A percentile compares a stretch with the other conserved stretches of the same genome.
Conservation (phyloP, 192 early-diverging fungal genomes). For the Borealophlyctis nickersoniae region DNA sequence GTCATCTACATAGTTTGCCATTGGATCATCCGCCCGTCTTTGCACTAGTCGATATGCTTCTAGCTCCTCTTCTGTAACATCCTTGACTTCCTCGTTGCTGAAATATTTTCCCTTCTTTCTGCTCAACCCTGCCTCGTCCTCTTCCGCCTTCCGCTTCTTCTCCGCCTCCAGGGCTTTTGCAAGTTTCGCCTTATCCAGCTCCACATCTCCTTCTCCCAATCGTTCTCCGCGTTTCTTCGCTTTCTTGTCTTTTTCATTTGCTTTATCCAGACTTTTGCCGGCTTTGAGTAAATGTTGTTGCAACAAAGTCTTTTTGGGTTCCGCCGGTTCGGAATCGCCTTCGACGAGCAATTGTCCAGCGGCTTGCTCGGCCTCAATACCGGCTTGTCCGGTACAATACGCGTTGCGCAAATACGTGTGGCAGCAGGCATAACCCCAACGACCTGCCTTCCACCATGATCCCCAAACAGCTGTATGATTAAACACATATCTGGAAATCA, state of each 20-base stretch:
- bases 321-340: slow-evolving; percentile 1
- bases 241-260: slow-evolving; percentile 33
- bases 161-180: slow-evolving; percentile 47
- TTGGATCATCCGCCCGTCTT: slow-evolving; percentile 54
- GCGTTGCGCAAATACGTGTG: slow-evolving; percentile 72
- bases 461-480: slow-evolving; percentile 93
- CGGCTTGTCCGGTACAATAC: slow-evolving; percentile 84
- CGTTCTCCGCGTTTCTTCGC: slow-evolving; percentile 24
- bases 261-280: slow-evolving; percentile 16
- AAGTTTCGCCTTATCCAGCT: slow-evolving; percentile 52
- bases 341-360: slow-evolving; percentile 35
- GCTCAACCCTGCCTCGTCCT: slow-evolving; percentile 16
- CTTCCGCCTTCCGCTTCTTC: not conserved
- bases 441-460: slow-evolving; percentile 89
- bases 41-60: slow-evolving; percentile 60
- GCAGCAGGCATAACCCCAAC: slow-evolving; percentile 97
- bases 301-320: slow-evolving; percentile 23
- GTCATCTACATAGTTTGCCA: slow-evolving; percentile 53
- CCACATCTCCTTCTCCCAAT: slow-evolving; percentile 58
- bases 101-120: slow-evolving; percentile 32
- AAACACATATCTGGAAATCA: slow-evolving; percentile 53
- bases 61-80: slow-evolving; percentile 65
- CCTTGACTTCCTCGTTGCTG: slow-evolving; percentile 18
- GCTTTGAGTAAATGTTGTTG: slow-evolving; percentile 36
- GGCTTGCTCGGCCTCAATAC: slow-evolving; percentile 65